Evolutionary conservation across 108 stramenopile species (phyloP), one percentile per base, ranked within the genome.

Genomic region (Cyclotella baltica): DNA sequence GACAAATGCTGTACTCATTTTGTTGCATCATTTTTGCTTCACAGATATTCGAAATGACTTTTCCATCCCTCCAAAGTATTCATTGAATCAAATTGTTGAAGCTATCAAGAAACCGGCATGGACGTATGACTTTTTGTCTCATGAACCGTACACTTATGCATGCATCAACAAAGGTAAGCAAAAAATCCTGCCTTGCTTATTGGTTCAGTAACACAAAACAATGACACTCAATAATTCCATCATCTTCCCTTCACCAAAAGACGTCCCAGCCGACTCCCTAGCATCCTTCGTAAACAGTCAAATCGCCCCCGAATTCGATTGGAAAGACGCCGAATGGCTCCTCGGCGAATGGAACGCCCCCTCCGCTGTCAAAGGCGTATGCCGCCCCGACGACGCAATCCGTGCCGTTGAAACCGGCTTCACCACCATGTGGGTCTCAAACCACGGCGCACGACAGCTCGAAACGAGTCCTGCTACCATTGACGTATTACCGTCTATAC

Each of bases 281-380:
- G 97, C 96, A n/a, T 88, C 96, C 19, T 99, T 97, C 75, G 96
- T 98, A 34, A 98, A 98, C 71, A 90, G 91, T 55, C 97, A 97
- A 55, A 91, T 99, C 76, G 83, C 91, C 56, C 96, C 95, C 10
- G 97, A 95, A 67, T 95, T 99, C 57, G 76, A 90, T 75, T 99
- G 98, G 98, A 83, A 86, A 58, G 98, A 99, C 83, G 95, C 98
- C 22, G 96, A 95, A 78, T 99, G 98, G 98, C 81, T 99, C 18
- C 85, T 97, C 48, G 93, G 93, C 43, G 96, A 97, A 78, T 96
- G 94, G 94, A 93, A 89, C 62, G 83, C 84, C 18, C 93, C 94
- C 40, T 93, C 96, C 15, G 98, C 98, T 31, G 89, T 97, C 30
- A 99, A 99, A 90, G 98, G 98, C 37, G 97, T 99, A 29, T 88